Base-by-base conservation (phyloP, 768 basidiomycete species). In the Panus rudis region DNA sequence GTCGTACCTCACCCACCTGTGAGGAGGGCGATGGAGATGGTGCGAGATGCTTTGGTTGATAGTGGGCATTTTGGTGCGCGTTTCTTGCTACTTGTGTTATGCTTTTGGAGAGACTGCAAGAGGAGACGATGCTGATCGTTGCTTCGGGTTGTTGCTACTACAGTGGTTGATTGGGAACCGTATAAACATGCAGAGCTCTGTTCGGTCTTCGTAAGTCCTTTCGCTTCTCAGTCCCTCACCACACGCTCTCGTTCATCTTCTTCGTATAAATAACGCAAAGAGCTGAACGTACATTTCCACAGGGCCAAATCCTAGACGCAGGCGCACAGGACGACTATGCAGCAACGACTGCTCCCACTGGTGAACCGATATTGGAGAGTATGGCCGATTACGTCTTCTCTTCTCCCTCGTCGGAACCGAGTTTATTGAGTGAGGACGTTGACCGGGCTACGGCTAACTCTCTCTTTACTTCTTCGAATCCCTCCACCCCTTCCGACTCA, bases 91-190 rank as follows among this genome's bases (percentile, higher is more conserved):
- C n/a, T n/a, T n/a, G n/a, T n/a, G n/a, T n/a, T 27, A 5, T 31
- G 54, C 6, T 16, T 27, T 11, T 28, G 53, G 59, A 17, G 8
- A n/a, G 10, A 28, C 27, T 26, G 24, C 26, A 20, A 20, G 11
- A 28, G 20, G 5, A 34, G 22, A 19, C 13, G 12, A 20, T 43
- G 11, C 33, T 19, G 23, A 16, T 4, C 4, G 5, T 42, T 7
- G 11, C 8, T 20, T n/a, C 10, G 6, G 20, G 13, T 34, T 46
- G 27, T 43, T 22, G 7, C 2, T 30, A n/a, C 20, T 17, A 20
- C 42, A 85, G 87, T 88, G 13, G 68, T 89, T 41, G 76, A 84
- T 34, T 90, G 84, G 84, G 60, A 68, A 23, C 77, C 80, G 0
- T 54, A 68, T 27, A 70, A 77, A 31, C 79, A 83, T 51, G 45